These are phyloP conservation scores for Spencermartinsiella europaea DNA, from an alignment of 805 yeast species.

Conservation along the genomic window DNA sequence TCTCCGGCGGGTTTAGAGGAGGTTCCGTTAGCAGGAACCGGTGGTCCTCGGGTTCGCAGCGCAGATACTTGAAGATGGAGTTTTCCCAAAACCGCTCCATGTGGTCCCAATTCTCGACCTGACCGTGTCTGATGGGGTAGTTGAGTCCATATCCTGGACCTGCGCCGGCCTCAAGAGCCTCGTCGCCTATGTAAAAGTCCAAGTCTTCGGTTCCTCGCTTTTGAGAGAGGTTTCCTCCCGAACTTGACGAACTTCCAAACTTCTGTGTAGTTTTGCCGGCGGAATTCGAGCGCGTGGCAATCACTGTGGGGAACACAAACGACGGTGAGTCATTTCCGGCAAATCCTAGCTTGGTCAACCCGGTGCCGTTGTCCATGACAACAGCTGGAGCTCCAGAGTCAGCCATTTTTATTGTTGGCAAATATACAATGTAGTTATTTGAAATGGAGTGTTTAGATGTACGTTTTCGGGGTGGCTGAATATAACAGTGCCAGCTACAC, in stretches of 20 bases:
- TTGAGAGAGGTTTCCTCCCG: conserved; percentile 45
- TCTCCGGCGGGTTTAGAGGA: conserved; percentile 98
- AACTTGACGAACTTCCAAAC: conserved; percentile 27
- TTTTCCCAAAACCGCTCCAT: conserved; percentile 99
- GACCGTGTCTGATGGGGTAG: conserved; percentile 96
- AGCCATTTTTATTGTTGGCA: conserved; percentile 25
- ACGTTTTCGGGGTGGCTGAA: too few relatives aligned
- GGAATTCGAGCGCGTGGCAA: conserved; percentile 53
- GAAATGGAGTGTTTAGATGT: too few relatives aligned
- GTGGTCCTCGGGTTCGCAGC: conserved; percentile 99
- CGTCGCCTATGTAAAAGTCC: conserved; percentile 94
- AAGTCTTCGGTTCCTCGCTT: conserved; percentile 91
- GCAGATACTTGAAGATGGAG: conserved; percentile 89
- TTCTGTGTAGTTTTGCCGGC: conserved; percentile 37
- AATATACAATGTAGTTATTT: too few relatives aligned
- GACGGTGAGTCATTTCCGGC: conserved; percentile 99
- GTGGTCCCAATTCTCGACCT: conserved; percentile 98
- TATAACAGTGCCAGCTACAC: too few relatives aligned
- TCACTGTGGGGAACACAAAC: conserved; percentile 95
- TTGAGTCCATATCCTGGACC: conserved; percentile 83
- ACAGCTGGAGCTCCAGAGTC: conserved; percentile 61
- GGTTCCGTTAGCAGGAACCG: conserved; percentile 95
- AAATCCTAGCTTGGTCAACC: conserved; percentile 93
- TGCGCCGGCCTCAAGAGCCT: conserved; percentile 85
- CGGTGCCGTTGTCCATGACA: conserved; percentile 99